Percentiles rank a stretch among this genome's conserved stretches.
phyloP scores from a whole-genome alignment of 2,329 filamentous ascomycete species.

The Albophoma yamanashiensis region DNA sequence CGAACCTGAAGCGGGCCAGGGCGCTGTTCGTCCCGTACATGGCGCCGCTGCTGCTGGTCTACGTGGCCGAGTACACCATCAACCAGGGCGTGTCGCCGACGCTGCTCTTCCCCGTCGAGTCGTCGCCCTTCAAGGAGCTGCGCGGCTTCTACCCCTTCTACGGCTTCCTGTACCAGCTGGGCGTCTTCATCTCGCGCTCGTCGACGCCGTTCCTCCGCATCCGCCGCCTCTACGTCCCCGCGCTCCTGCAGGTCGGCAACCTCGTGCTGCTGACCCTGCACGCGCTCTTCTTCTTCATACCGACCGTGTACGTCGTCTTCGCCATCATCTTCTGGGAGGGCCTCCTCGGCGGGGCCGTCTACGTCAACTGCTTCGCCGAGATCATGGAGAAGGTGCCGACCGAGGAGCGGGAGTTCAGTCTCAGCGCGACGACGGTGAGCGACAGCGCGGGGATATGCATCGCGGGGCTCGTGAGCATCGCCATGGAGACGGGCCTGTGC shows the following conservation, averaged over 20 bases:
- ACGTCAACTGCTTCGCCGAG: conserved; percentile 92
- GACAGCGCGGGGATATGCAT: conserved; percentile 87
- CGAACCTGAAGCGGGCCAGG: conserved; percentile 55
- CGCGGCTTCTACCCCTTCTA: conserved; percentile 93
- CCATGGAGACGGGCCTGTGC: conserved; percentile 72
- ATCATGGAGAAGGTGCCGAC: conserved; percentile 74
- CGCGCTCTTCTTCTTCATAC: conserved; percentile 70
- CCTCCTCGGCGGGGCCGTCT: conserved; percentile 79
- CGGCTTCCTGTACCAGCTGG: conserved; percentile 86
- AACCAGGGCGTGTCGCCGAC: conserved; percentile 92
- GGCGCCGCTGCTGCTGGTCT: conserved; percentile 84
- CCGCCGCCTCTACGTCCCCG: conserved; percentile 70
- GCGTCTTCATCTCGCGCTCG: conserved; percentile 88
- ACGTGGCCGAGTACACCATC: conserved; percentile 93
- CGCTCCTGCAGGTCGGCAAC: conserved; percentile 72
- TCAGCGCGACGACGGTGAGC: conserved; percentile 83
- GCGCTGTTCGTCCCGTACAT: conserved; percentile 71
- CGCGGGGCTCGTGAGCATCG: conserved; percentile 75
- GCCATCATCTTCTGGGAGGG: conserved; percentile 88
- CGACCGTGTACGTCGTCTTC: conserved; percentile 80
- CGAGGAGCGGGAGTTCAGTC: conserved; percentile 79
- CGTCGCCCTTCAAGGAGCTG: conserved; percentile 69
- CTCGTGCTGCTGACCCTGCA: conserved; percentile 64
- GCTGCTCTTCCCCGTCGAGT: conserved; percentile 68
- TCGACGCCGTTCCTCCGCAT: conserved; percentile 82